A percentile compares a stretch with the other conserved stretches of the same genome.
Evolutionary conservation across 1,284 basidiomycete genomes (phyloP).

Genomic region (Termitomyces sp.): DNA sequence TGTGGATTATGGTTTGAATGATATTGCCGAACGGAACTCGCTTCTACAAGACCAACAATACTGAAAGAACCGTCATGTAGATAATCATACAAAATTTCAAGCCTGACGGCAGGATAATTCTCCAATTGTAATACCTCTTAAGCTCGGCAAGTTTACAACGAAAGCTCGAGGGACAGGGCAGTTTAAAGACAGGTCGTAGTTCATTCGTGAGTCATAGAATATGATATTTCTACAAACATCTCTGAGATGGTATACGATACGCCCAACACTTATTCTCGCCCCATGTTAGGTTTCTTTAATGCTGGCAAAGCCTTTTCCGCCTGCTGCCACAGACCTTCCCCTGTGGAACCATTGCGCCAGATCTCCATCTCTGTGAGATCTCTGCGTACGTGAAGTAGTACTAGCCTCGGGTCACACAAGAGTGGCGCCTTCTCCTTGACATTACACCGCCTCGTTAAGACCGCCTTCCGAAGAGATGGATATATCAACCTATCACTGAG

Average conservation of each 20-base stretch:
- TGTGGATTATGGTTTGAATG: too few species aligned
- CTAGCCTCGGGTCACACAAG: constrained; percentile 8
- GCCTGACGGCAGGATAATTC: too few species aligned
- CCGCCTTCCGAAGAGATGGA: constrained; percentile 16
- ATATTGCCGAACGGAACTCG: too few species aligned
- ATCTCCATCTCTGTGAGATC: constrained; percentile 17
- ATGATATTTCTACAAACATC: not conserved
- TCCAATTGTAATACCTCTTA: not conserved
- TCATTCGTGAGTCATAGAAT: not conserved
- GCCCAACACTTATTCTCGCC: not conserved
- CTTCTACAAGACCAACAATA: too few species aligned
- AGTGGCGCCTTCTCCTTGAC: constrained; percentile 3
- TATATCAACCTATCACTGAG: constrained; percentile 9
- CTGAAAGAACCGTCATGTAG: too few species aligned
- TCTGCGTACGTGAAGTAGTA: constrained; percentile 12
- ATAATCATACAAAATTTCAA: too few species aligned
- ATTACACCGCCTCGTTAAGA: constrained; percentile 17
- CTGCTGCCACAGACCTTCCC: constrained; percentile 16
- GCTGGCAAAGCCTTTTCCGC: constrained; percentile 9
- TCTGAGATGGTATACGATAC: not conserved
- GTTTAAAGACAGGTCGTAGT: not conserved
- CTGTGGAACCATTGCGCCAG: constrained; percentile 15
- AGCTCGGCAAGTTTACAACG: not conserved
- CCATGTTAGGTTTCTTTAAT: not conserved
- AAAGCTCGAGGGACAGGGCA: not conserved